Evolutionary conservation across 208 protist species (phyloP), one percentile per base, ranked within the genome.

Genomic region (Trypanosomatidae sp.): DNA sequence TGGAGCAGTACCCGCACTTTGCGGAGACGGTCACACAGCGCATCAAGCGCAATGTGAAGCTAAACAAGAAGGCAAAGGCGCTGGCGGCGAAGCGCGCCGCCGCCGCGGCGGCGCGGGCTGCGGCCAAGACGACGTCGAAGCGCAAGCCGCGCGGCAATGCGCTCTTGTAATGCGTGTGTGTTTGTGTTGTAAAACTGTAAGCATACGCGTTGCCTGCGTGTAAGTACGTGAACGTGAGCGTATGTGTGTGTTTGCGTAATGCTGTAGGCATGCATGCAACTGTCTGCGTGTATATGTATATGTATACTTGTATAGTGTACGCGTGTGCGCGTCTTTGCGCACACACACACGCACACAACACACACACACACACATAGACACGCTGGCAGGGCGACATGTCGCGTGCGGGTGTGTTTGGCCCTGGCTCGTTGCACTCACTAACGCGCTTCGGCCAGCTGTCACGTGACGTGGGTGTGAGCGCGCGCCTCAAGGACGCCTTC

Each of bases 1-100:
- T 88, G 8, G 71, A 76, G 48, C 76, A 92, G 50, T 87, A 88
- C 30, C 79, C 79, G 11, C 66, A 87, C 32, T 72, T 92, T 35
- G 61, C 71, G 33, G 59, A 85, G 18, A 41, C 87, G 4, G 72
- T 92, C 15, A 27, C 48, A 21, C 67, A 60, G 27, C 72, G 78
- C 20, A 63, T 92, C n/a, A 87, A 92, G 49, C 61, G 56, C 22
- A 85, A 89, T 39, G 65, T 83, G 19, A 81, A 78, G 49, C 41
- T 71, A 6, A 86, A 88, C 44, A 70, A 77, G 16, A 82, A 80
- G 43, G 53, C 66, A n/a, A 88, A 88, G 53, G 49, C 68, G 21
- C 30, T 61, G 2, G 63, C 64, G 7, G 79, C 68, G 18, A 84
- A 81, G 49, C 66, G 62, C 26, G 65, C 66, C 11, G 66, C 65